Evolutionary conservation across 306 rosid genomes (phyloP), one percentile per base, ranked within the genome.

Genomic region (Fragaria ananassa): DNA sequence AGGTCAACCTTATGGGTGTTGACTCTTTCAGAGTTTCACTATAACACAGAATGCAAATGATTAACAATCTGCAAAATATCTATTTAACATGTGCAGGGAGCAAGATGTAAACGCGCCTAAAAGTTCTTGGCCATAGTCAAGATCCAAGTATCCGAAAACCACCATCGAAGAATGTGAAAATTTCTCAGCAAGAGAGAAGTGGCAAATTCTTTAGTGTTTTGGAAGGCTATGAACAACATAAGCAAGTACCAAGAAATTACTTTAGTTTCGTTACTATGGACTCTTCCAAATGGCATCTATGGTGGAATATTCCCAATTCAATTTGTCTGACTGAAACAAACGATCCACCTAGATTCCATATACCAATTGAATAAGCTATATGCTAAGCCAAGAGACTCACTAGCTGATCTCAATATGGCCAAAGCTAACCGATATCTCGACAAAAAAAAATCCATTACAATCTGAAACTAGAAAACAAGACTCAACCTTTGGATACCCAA

Each of bases 251-350:
- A 46, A 68, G 79, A 74, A 57, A 70, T 81, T 77, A 81, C 80
- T 75, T 75, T 75, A 42, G 72, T 71, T 61, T 74, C 54, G 62
- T 54, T 53, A 31, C 39, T 12, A 39, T 46, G 45, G 64, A 58
- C 79, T 25, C 50, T 57, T 72, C 78, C 74, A 54, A 63, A 81
- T 11, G 70, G 81, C 45, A 81, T 69, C 50, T 69, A 34, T 76
- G 65, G 41, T 71, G 66, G 84, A 81, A 81, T 81, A 81, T 81
- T 76, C 84, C 84, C 64, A 39, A 39, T 37, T 39, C 23, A 42
- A 13, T 54, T 41, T 64, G 61, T 46, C 49, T 17, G 13, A 11
- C 49, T 21, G 8, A 25, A 53, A 29, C 29, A 29, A 14, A 70
- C 41, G 25, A 72, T 56, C 18, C 42, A 12, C 62, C 31, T 2